Evolutionary conservation across 176 grass and related monocot genomes (phyloP).

Genomic region (Areca catechu): DNA sequence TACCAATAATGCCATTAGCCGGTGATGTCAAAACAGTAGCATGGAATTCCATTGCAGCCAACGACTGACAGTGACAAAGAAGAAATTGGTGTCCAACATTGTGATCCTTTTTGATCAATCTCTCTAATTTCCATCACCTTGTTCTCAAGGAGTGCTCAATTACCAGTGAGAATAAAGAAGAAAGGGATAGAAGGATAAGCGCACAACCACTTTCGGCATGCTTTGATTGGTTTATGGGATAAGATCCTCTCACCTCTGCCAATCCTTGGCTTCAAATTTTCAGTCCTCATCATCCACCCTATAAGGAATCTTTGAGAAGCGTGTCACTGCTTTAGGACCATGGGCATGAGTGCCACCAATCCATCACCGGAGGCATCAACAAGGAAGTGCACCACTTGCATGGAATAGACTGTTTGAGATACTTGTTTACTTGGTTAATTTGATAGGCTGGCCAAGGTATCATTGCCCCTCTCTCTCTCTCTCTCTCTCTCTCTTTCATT

Average conservation of each 20-base stretch:
- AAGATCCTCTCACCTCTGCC: slow-evolving; percentile 55
- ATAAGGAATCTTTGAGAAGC: not conserved
- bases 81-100: not conserved
- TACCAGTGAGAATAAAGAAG: slow-evolving; percentile 54
- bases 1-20: slow-evolving; percentile 13
- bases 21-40: slow-evolving; percentile 23
- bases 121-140: not conserved
- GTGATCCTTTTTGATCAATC: not conserved
- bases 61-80: slow-evolving; percentile 17
- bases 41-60: slow-evolving; percentile 17
- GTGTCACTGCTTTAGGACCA: too few relatives aligned
- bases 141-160: slow-evolving; percentile 15
- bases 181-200: slow-evolving; percentile 54
- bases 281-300: slow-evolving; percentile 25
- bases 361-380: too few relatives aligned
- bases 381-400: too few relatives aligned
- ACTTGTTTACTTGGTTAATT: too few relatives aligned
- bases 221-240: slow-evolving; percentile 64
- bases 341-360: too few relatives aligned
- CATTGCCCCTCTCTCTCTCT: too few relatives aligned
- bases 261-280: slow-evolving; percentile 26
- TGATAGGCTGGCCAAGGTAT: too few relatives aligned
- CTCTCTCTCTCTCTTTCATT: too few relatives aligned
- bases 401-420: too few relatives aligned
- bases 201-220: slow-evolving; percentile 63